Conservation (phyloP, 345 rosid species). For the Luvunga scandens region DNA sequence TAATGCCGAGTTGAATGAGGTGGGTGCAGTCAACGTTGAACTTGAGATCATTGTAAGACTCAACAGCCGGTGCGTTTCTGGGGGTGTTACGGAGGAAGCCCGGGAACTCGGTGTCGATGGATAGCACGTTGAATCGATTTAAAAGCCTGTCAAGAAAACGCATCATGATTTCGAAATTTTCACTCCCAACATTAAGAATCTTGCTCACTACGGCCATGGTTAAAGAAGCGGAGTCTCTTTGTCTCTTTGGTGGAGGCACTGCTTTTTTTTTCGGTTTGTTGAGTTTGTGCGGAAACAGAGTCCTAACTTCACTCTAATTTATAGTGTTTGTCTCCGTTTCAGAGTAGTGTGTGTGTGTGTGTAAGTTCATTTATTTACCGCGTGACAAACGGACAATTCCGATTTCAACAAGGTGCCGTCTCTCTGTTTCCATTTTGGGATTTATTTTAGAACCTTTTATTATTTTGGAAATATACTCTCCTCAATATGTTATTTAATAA, state of each 20-base stretch:
- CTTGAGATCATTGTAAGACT: neutral
- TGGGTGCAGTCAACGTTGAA: neutral
- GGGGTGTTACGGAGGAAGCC: slow-evolving; percentile 5
- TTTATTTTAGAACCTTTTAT: too few species aligned
- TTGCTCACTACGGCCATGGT: neutral
- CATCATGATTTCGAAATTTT: neutral
- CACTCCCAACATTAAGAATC: neutral
- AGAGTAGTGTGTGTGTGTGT: too few species aligned
- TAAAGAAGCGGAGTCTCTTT: neutral
- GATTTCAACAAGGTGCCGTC: too few species aligned
- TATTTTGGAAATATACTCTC: too few species aligned
- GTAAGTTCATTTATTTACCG: too few species aligned
- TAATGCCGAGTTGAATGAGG: slow-evolving; percentile 4
- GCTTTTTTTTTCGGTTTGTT: neutral
- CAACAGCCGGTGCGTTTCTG: neutral
- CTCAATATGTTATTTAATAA: too few species aligned
- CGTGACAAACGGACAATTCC: too few species aligned
- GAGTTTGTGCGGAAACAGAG: neutral
- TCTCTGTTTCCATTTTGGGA: too few species aligned
- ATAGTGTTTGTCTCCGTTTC: neutral
- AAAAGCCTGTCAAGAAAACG: neutral
- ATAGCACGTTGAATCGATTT: neutral
- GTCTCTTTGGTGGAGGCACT: neutral
- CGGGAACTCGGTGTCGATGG: slow-evolving; percentile 1
- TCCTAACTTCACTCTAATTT: neutral